phyloP scores from a whole-genome alignment of 2,329 filamentous ascomycete genomes.

The Ophiocordyceps sinensis region DNA sequence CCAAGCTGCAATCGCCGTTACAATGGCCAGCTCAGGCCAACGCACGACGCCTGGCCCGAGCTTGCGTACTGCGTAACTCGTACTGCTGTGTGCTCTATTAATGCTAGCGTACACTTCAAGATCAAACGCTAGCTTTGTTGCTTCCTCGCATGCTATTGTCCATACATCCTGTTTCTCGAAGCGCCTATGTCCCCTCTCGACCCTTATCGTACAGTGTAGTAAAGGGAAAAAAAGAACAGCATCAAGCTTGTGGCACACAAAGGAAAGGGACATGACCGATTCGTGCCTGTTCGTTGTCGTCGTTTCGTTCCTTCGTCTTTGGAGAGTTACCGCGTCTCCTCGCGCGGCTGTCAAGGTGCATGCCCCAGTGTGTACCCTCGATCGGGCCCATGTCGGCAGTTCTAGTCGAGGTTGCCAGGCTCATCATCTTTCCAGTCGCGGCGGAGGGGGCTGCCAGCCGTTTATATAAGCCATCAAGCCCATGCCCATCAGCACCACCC shows the following conservation, averaged over 20 bases:
- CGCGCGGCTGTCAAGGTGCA: not conserved
- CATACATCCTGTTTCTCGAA: not conserved
- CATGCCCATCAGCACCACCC: conserved; percentile 68
- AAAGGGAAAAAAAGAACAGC: not conserved
- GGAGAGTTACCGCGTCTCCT: not conserved
- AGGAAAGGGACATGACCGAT: conserved; percentile 2
- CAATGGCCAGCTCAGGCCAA: too few species aligned
- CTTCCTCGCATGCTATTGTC: not conserved
- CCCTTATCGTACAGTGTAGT: not conserved
- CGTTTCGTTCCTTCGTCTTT: conserved; percentile 6
- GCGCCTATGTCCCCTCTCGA: not conserved
- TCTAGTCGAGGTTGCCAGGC: not conserved
- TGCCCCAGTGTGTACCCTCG: not conserved
- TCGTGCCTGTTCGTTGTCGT: conserved; percentile 5
- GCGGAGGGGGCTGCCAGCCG: conserved; percentile 47
- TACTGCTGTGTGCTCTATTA: too few species aligned
- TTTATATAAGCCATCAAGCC: conserved; percentile 80
- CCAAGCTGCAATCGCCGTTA: too few species aligned
- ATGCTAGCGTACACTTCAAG: not conserved
- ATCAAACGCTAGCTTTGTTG: not conserved
- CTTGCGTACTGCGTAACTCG: not conserved
- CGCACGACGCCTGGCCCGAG: too few species aligned
- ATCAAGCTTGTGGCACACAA: not conserved
- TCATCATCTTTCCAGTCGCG: conserved; percentile 17
- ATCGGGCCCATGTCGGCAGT: not conserved